phyloP scores from a whole-genome alignment of 225 moss, liverwort and hornwort species.

The Neckera pumila region DNA sequence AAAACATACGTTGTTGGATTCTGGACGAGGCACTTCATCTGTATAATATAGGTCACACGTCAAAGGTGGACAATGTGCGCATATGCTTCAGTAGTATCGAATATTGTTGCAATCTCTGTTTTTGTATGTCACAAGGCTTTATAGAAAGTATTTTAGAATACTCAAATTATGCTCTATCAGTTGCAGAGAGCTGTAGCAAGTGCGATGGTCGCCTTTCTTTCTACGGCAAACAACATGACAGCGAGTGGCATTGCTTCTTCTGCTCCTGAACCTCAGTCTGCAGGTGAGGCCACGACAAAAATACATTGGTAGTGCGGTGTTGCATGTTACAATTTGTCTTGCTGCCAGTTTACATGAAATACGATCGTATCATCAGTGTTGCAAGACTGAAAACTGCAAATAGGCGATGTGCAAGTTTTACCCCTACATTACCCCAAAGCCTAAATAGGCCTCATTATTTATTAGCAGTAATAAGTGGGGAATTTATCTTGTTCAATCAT shows the following conservation, averaged over 20 bases:
- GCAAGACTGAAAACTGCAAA: not conserved
- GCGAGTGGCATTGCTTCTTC: slow-evolving; percentile 5
- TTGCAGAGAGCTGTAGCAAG: slow-evolving; percentile 56
- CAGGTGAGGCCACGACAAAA: slow-evolving; percentile 3
- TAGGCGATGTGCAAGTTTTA: not conserved
- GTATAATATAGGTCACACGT: not conserved
- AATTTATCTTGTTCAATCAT: not conserved
- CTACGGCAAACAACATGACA: slow-evolving; percentile 39
- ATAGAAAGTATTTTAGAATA: not conserved
- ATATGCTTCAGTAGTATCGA: not conserved
- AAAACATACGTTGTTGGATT: not conserved
- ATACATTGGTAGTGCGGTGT: not conserved
- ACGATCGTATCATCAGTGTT: not conserved
- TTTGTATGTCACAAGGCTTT: not conserved
- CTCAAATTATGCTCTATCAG: slow-evolving; percentile 9
- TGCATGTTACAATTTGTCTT: not conserved
- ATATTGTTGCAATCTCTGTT: not conserved
- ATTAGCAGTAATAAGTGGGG: not conserved
- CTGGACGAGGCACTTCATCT: not conserved
- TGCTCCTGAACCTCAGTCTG: slow-evolving; percentile 5
- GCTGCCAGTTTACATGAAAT: not conserved
- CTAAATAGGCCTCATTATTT: not conserved
- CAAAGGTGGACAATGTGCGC: not conserved
- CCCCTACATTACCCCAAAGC: not conserved
- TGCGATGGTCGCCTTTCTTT: slow-evolving; percentile 56